These are phyloP conservation scores for Candida chauliodis DNA, from an alignment of 805 yeast species.

Conservation along the genomic window DNA sequence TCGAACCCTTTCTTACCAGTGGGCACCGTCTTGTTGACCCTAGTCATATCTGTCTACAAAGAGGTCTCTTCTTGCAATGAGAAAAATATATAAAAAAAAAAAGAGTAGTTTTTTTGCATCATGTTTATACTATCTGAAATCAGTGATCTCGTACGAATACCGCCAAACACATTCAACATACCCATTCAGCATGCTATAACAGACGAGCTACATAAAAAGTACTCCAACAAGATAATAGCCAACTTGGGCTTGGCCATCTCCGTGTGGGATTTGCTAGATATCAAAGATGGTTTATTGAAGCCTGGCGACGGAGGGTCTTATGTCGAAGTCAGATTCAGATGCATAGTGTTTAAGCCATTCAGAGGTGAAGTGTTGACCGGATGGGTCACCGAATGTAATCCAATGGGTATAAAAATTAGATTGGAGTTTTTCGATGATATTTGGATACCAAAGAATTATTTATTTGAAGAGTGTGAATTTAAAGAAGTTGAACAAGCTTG, in stretches of 20 bases:
- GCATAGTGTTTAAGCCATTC: conserved; percentile 87
- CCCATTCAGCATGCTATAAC: conserved; percentile 70
- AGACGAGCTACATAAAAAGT: conserved; percentile 79
- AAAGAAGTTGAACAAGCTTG: conserved; percentile 82
- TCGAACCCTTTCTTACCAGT: conserved; percentile 3
- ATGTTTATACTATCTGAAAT: conserved; percentile 87
- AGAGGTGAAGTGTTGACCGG: conserved; percentile 92
- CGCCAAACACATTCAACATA: conserved; percentile 77
- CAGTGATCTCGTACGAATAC: conserved; percentile 81
- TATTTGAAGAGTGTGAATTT: conserved; percentile 75
- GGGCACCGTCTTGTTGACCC: conserved; percentile 1
- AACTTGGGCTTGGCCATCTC: conserved; percentile 82
- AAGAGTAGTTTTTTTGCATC: neutral
- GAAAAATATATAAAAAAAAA: too few species aligned
- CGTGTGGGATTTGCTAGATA: conserved; percentile 76
- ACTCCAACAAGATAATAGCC: conserved; percentile 79
- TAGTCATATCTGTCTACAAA: neutral
- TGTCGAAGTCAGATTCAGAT: conserved; percentile 69
- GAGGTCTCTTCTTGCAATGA: conserved; percentile 1
- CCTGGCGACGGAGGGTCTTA: conserved; percentile 95
- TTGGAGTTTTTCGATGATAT: conserved; percentile 91
- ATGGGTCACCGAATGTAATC: conserved; percentile 84
- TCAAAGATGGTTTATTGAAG: conserved; percentile 82
- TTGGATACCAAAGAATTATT: conserved; percentile 75
- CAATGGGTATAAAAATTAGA: conserved; percentile 81